Conservation (phyloP, 768 basidiomycete genomes). For the Lactifluus echinatus region DNA sequence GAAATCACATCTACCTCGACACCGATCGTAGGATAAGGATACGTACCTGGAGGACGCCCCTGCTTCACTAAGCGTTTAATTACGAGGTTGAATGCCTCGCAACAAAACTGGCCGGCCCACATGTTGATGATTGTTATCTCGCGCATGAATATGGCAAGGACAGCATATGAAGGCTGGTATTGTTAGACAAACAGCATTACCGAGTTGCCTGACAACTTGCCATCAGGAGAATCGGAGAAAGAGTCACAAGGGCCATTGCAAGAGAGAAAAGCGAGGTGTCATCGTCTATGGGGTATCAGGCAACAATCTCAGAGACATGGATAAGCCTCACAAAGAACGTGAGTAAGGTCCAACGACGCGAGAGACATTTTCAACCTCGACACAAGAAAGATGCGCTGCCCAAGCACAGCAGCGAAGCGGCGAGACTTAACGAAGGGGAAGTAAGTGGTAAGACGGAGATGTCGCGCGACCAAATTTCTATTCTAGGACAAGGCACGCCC, state of each 20-base stretch:
- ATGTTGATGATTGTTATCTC: constrained; percentile 75
- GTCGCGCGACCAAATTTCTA: not conserved
- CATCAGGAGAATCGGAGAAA: constrained; percentile 29
- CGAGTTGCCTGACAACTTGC: constrained; percentile 10
- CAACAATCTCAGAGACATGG: not conserved
- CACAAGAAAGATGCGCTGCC: too few relatives aligned
- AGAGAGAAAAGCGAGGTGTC: constrained; percentile 25
- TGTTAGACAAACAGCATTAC: not conserved
- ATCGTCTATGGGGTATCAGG: constrained; percentile 23
- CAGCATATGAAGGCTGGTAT: constrained; percentile 67
- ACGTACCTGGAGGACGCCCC: constrained; percentile 56
- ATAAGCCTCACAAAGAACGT: constrained; percentile 24
- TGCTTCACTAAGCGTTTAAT: constrained; percentile 62
- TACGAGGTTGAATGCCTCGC: constrained; percentile 61
- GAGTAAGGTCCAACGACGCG: constrained; percentile 23
- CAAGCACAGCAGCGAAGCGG: not conserved
- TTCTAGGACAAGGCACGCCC: too few relatives aligned
- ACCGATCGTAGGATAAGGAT: not conserved
- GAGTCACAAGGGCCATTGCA: constrained; percentile 26
- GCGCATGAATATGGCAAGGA: constrained; percentile 62
- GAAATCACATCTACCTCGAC: not conserved
- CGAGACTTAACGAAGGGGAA: not conserved
- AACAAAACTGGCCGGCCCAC: constrained; percentile 73
- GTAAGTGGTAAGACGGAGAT: not conserved
- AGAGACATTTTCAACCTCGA: constrained; percentile 5